These are phyloP conservation scores for Nothophoma quercina DNA, from an alignment of 2,329 filamentous ascomycete genomes.

Conservation along the genomic window DNA sequence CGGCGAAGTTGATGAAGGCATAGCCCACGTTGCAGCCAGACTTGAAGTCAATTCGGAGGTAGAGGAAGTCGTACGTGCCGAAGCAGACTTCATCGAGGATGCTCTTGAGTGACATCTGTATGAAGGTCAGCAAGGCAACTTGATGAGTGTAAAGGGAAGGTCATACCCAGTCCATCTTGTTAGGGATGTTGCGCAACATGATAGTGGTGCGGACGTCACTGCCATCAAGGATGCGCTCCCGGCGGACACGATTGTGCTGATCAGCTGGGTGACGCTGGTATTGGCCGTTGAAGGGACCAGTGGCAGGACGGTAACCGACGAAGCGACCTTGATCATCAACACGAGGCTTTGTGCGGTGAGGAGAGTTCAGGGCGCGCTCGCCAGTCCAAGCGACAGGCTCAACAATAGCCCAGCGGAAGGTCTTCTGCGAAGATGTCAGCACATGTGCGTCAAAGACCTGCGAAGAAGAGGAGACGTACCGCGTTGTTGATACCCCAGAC, in stretches of 20 bases:
- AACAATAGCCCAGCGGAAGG: conserved; percentile 30
- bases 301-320: conserved; percentile 25
- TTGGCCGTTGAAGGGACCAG: background rate
- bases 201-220: conserved; percentile 66
- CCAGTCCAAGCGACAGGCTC: conserved; percentile 28
- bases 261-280: conserved; percentile 33
- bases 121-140: conserved; percentile 23
- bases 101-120: conserved; percentile 65
- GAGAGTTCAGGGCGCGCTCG: conserved; percentile 28
- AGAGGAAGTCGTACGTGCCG: conserved; percentile 93
- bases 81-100: conserved; percentile 80
- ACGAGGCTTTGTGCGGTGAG: conserved; percentile 29
- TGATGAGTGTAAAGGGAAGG: background rate
- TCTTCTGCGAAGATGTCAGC: conserved; percentile 31
- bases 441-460: conserved; percentile 10
- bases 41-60: conserved; percentile 77
- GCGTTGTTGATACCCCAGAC: conserved; percentile 23
- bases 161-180: conserved; percentile 75
- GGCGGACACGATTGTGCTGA: conserved; percentile 50
- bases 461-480: conserved; percentile 19
- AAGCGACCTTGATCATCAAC: conserved; percentile 34
- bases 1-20: conserved; percentile 93
- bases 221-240: conserved; percentile 51
- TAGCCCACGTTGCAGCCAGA: conserved; percentile 79
- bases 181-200: conserved; percentile 95